Evolutionary conservation across 2,329 filamentous ascomycete species (phyloP).

Genomic region (Xylaria sp.): DNA sequence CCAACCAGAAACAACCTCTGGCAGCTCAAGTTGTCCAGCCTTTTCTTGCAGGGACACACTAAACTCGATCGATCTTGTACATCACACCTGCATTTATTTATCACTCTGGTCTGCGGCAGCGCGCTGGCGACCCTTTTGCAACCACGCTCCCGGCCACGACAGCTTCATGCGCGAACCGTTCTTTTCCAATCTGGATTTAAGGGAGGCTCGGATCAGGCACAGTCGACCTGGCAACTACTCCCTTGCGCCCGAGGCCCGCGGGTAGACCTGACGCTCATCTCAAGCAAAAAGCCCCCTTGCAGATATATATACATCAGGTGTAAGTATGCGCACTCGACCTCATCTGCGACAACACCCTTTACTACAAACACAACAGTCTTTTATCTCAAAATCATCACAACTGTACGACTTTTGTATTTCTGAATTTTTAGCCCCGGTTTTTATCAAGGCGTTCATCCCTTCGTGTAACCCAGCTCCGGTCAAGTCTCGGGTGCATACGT

Average conservation of each 20-base stretch:
- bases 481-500: neutral
- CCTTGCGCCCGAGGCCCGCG: constrained; percentile 26
- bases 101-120: constrained; percentile 11
- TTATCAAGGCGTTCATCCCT: neutral
- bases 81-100: constrained; percentile 19
- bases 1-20: constrained; percentile 30
- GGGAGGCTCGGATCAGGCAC: neutral
- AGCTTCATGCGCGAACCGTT: constrained; percentile 1
- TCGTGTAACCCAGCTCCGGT: constrained; percentile 9
- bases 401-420: neutral
- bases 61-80: constrained; percentile 23
- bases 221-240: constrained; percentile 1
- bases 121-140: constrained; percentile 7
- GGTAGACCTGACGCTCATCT: constrained; percentile 22
- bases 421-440: neutral
- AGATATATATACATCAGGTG: constrained; percentile 24
- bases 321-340: constrained; percentile 28
- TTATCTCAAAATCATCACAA: neutral
- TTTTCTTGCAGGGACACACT: constrained; percentile 23
- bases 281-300: constrained; percentile 26
- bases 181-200: neutral
- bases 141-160: constrained; percentile 17
- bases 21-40: constrained; percentile 14
- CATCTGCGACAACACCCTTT: constrained; percentile 2
- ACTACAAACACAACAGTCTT: neutral